These are phyloP conservation scores for Aethionema arabicum DNA, from an alignment of 345 rosid species.

Conservation along the genomic window DNA sequence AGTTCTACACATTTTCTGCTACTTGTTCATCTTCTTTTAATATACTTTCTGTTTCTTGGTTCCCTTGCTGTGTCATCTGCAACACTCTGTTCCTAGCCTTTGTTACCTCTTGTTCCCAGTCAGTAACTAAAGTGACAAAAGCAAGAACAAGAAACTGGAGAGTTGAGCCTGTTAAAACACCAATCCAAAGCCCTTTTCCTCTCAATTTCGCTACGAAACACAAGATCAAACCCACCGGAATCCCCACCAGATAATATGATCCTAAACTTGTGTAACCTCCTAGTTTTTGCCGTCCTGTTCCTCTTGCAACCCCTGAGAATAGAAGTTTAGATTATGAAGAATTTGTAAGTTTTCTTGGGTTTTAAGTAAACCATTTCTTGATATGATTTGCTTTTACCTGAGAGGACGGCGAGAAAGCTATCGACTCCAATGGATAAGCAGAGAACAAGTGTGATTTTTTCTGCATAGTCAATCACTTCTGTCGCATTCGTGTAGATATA, in stretches of 20 bases:
- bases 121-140: conserved; percentile 43
- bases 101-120: conserved; percentile 61
- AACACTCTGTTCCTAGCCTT: conserved; percentile 42
- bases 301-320: conserved; percentile 58
- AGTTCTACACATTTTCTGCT: conserved; percentile 24
- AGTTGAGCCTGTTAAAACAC: conserved; percentile 43
- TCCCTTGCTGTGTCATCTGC: conserved; percentile 20
- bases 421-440: conserved; percentile 38
- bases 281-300: conserved; percentile 63
- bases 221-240: conserved; percentile 46
- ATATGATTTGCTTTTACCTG: conserved; percentile 32
- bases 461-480: conserved; percentile 42
- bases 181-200: conserved; percentile 63
- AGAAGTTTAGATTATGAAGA: not conserved
- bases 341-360: conserved; percentile 12
- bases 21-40: conserved; percentile 19
- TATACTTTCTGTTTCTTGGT: conserved; percentile 25
- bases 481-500: conserved; percentile 39
- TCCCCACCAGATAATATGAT: conserved; percentile 56
- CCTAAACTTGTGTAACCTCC: conserved; percentile 63
- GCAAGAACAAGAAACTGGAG: conserved; percentile 44
- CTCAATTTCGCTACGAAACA: conserved; percentile 43
- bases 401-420: conserved; percentile 40
- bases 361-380: conserved; percentile 2
- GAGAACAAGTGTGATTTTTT: conserved; percentile 39